Base-by-base conservation (phyloP, 257 asterid genomes). In the Solanum piurae region DNA sequence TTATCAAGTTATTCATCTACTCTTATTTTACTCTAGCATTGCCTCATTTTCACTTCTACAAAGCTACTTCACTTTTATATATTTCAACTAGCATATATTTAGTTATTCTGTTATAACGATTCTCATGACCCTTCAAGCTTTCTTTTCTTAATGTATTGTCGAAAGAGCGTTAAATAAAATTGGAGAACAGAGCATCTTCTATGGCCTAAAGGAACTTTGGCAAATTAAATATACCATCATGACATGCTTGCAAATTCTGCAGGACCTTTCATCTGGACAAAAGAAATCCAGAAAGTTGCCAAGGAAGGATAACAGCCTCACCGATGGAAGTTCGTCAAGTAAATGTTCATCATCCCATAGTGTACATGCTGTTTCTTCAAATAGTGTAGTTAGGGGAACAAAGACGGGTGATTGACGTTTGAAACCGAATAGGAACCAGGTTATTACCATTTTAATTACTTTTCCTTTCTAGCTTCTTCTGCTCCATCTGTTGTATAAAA, bases 311-410 rank as follows among this genome's bases (percentile, higher is more conserved):
- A 92, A 92, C 88, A 91, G 92, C 89, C 74, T 90, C 77, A 89
- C 95, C 0, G 94, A 92, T 69, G 98, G 90, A 91, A 94, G 94
- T 92, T 94, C 98, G 37, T 97, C 98, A n/a, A 96, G 98, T 37
- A 94, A 95, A 89, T 95, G 99, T 90, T 96, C 98, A 6, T 96
- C 99, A 9, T 91, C 95, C 85, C 97, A 87, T 83, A 96, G 98
- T 46, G 91, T 94, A 89, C 98, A 93, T 89, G 95, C 96, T 16
- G 86, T 91, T 89, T 98, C 99, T 27, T 95, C 98, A 34, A 93
- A 87, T 91, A 94, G 98, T 86, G 89, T 94, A n/a, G 91, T 89
- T 80, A 95, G 95, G 75, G 94, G 95, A 87, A 89, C 94, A 66
- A 93, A 91, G 88, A 38, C 87, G 29, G 91, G 91, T 71, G 93